These are phyloP conservation scores for Zygotorulaspora florentina DNA, from an alignment of 805 yeast genomes.

Conservation along the genomic window DNA sequence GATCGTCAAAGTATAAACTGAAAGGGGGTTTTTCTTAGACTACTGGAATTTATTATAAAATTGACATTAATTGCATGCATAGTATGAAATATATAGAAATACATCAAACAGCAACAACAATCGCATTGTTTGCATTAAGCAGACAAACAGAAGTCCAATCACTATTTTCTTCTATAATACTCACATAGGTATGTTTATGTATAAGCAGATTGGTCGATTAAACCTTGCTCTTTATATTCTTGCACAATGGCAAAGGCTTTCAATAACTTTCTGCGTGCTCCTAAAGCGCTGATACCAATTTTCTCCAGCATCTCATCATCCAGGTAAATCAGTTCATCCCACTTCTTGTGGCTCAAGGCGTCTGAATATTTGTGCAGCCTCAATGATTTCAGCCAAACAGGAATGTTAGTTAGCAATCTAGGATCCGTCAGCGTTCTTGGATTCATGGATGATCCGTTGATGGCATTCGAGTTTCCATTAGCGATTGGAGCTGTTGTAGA, in stretches of 20 bases:
- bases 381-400: constrained; percentile 86
- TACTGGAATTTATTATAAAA: not conserved
- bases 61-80: not conserved
- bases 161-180: not conserved
- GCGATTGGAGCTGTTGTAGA: constrained; percentile 6
- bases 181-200: not conserved
- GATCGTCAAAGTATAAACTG: not conserved
- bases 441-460: constrained; percentile 37
- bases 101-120: not conserved
- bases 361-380: constrained; percentile 93
- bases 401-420: constrained; percentile 66
- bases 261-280: constrained; percentile 89
- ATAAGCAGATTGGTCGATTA: constrained; percentile 31
- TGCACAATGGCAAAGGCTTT: constrained; percentile 87
- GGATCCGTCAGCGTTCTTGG: constrained; percentile 49
- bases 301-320: constrained; percentile 65
- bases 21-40: too few species aligned
- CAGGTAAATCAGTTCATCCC: constrained; percentile 74
- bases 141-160: not conserved
- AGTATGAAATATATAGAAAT: not conserved
- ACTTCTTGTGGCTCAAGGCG: constrained; percentile 64
- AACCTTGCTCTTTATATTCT: constrained; percentile 44
- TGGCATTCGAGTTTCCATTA: constrained; percentile 2
- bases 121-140: constrained; percentile 2
- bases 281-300: constrained; percentile 87